Evolutionary conservation across 1,284 basidiomycete genomes (phyloP).

Genomic region (Microbotryum saponariae): DNA sequence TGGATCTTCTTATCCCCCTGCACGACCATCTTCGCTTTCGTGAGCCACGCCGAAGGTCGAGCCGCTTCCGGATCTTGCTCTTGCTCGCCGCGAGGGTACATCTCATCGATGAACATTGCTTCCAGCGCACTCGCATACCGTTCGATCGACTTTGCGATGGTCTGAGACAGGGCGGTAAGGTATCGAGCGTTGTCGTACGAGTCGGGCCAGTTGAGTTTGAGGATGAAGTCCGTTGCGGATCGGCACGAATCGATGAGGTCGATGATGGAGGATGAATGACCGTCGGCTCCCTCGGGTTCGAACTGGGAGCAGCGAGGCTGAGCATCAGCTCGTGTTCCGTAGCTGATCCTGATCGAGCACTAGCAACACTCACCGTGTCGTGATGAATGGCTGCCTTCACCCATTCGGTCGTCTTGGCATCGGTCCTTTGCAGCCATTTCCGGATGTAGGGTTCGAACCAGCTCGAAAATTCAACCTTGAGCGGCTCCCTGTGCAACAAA

Average conservation of each 20-base stretch:
- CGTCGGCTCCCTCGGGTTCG: slow-evolving; percentile 60
- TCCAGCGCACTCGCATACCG: slow-evolving; percentile 85
- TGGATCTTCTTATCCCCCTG: slow-evolving; percentile 82
- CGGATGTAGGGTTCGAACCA: slow-evolving; percentile 78
- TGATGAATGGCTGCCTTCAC: slow-evolving; percentile 82
- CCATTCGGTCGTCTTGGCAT: slow-evolving; percentile 87
- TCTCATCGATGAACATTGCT: slow-evolving; percentile 81
- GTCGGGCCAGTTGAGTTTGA: slow-evolving; percentile 86
- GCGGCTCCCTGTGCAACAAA: slow-evolving; percentile 10
- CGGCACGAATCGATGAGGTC: slow-evolving; percentile 91
- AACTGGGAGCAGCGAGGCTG: slow-evolving; percentile 51
- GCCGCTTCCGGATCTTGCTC: slow-evolving; percentile 44
- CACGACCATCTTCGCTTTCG: slow-evolving; percentile 69
- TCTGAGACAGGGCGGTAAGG: slow-evolving; percentile 78
- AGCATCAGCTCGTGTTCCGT: neutral
- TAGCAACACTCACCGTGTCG: slow-evolving; percentile 60
- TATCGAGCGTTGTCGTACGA: slow-evolving; percentile 81
- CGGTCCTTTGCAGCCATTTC: slow-evolving; percentile 83
- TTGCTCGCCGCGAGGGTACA: slow-evolving; percentile 72
- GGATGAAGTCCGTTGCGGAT: slow-evolving; percentile 79
- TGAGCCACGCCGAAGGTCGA: slow-evolving; percentile 81
- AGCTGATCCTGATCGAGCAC: neutral
- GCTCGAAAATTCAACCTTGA: slow-evolving; percentile 25
- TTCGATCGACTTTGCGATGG: slow-evolving; percentile 81
- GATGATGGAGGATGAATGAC: slow-evolving; percentile 89